Percentiles rank a stretch among this genome's conserved stretches.
phyloP scores from a whole-genome alignment of 805 yeast species.

The Kluyveromyces nonfermentans region DNA sequence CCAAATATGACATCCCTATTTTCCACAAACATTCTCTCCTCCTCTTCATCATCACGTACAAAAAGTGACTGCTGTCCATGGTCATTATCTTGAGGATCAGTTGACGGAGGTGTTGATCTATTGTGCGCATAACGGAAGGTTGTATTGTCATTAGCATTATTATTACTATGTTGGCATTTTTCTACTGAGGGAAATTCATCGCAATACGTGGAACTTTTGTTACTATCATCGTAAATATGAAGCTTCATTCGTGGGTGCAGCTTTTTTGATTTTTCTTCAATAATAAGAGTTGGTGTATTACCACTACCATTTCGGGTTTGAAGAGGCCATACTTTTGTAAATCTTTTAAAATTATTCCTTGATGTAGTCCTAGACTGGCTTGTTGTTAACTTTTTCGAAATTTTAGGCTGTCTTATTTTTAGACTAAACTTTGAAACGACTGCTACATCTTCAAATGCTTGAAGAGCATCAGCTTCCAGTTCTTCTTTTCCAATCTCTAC shows the following conservation, averaged over 20 bases:
- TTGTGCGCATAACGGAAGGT: not conserved
- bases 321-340: conserved; percentile 26
- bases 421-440: conserved; percentile 18
- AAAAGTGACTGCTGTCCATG: not conserved
- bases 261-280: not conserved
- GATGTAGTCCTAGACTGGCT: conserved; percentile 19
- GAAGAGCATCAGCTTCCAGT: conserved; percentile 25
- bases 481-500: conserved; percentile 20
- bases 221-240: not conserved
- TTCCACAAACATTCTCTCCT: not conserved
- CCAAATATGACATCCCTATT: too few relatives aligned
- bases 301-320: not conserved
- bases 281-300: not conserved
- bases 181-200: not conserved
- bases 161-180: not conserved
- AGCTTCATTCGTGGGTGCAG: not conserved
- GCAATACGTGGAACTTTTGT: not conserved
- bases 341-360: conserved; percentile 34
- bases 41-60: not conserved
- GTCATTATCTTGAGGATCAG: not conserved
- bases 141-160: not conserved
- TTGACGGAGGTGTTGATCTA: not conserved
- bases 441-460: conserved; percentile 26
- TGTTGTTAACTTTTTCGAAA: not conserved
- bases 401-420: not conserved